phyloP scores from a whole-genome alignment of 192 early-diverging fungal species.

The Phycomyces blakesleeanus region DNA sequence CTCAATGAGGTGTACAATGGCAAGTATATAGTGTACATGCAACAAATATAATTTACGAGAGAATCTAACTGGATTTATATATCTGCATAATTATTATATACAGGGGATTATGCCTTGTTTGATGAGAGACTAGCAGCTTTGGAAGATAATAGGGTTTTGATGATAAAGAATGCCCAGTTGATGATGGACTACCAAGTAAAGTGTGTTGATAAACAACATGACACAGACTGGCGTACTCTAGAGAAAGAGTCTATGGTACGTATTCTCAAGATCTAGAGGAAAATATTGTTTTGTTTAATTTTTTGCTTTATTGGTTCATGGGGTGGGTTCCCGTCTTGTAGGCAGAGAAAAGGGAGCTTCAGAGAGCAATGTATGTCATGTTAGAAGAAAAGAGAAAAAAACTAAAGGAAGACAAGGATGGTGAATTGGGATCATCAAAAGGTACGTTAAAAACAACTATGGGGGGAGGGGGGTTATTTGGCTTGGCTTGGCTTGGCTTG shows the following conservation, averaged over 20 bases:
- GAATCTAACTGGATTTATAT: background rate
- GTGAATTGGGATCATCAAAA: background rate
- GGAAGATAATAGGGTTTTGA: background rate
- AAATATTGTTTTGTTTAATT: background rate
- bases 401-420: constrained; percentile 18
- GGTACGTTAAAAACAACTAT: no score
- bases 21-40: background rate
- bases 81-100: background rate
- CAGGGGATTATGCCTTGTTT: background rate
- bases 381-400: constrained; percentile 18
- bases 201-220: constrained; percentile 1
- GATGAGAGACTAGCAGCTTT: background rate
- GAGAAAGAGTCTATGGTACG: constrained; percentile 8
- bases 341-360: constrained; percentile 13
- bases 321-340: no score
- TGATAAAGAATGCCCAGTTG: constrained; percentile 11
- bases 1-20: constrained; percentile 1
- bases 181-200: constrained; percentile 20
- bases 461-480: no score
- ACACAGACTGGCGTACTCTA: background rate
- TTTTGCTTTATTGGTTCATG: no score
- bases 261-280: background rate
- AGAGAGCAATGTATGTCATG: constrained; percentile 13
- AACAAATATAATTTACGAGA: background rate
- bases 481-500: no score